Evolutionary conservation across 768 basidiomycete species (phyloP), one percentile per base, ranked within the genome.

Genomic region (Tephrocybe sp.): DNA sequence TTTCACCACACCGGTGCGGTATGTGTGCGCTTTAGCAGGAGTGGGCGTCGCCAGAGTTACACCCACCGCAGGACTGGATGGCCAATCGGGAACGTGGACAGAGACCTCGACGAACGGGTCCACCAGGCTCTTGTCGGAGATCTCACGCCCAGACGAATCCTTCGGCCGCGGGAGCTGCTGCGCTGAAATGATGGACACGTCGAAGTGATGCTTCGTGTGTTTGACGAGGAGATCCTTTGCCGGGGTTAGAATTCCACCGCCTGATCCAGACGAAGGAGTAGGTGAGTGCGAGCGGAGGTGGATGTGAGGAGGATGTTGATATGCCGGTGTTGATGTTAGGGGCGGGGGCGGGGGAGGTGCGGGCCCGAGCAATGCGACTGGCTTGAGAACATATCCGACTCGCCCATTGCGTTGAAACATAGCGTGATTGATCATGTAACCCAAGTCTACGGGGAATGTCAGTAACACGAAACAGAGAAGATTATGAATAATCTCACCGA

Each of bases 321-420:
- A 21, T 36, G 30, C 16, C 31, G 35, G 24, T 4, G 28, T 32
- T 38, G 53, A 32, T 5, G 44, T 35, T 9, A 47, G 30, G 26
- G 7, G 38, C 15, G 22, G 31, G 1, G 26, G 34, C 8, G 35
- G 31, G 6, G 22, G 50, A 16, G 44, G 47, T 11, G 40, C 18
- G 75, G 51, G 72, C 13, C 69, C 69, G 5, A 92, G 78, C 1
- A 98, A 77, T 1, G 87, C 83, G 2, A 71, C 70, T 2, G 97
- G 97, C 64, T 98, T 97, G 31, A 98, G 79, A 4, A 98, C 86
- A 58, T 94, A 98, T 1, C 97, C 97, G 1, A 82, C 79, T n/a
- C 87, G 82, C 9, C 88, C 91, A 56, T 95, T 93, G 8, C 90
- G 78, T 60, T 89, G 84, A 67, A 99, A 99, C 92, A 98, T 95